Conservation (phyloP, 768 basidiomycete species). For the Mycena latifolia region DNA sequence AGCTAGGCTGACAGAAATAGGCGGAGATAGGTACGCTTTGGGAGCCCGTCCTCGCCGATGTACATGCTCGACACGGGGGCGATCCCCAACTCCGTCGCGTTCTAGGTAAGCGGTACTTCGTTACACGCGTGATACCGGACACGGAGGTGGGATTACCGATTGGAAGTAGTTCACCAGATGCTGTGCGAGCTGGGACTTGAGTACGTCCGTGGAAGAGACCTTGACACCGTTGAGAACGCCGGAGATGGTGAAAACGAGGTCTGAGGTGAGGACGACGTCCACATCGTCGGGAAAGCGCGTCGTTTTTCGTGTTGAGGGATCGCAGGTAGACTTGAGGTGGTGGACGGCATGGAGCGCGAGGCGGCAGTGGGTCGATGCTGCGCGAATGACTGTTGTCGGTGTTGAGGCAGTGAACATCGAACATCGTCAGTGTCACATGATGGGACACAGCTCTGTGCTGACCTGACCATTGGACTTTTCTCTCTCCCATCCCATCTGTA, state of each 20-base stretch:
- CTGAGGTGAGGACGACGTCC: constrained; percentile 64
- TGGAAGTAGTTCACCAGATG: constrained; percentile 66
- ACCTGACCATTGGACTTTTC: background rate
- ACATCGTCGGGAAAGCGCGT: constrained; percentile 52
- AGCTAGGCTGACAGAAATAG: background rate
- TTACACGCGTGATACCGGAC: constrained; percentile 9
- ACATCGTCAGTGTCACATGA: background rate
- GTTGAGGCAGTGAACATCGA: constrained; percentile 14
- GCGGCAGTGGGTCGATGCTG: constrained; percentile 55
- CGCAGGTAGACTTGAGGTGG: constrained; percentile 39
- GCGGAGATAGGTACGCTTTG: constrained; percentile 51
- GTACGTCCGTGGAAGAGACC: constrained; percentile 55
- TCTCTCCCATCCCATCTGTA: constrained; percentile 18
- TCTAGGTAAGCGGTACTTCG: constrained; percentile 53
- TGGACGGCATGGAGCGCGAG: constrained; percentile 59
- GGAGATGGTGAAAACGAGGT: constrained; percentile 64
- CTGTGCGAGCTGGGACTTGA: constrained; percentile 61
- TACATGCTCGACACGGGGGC: constrained; percentile 66
- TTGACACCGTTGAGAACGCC: constrained; percentile 62
- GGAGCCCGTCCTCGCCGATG: constrained; percentile 57
- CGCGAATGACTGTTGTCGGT: constrained; percentile 52
- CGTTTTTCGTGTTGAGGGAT: background rate
- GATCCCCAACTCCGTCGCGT: constrained; percentile 69
- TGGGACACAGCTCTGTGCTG: constrained; percentile 23
- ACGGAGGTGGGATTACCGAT: constrained; percentile 49